phyloP scores from a whole-genome alignment of 2,329 filamentous ascomycete genomes.

The Stemphylium beticola region DNA sequence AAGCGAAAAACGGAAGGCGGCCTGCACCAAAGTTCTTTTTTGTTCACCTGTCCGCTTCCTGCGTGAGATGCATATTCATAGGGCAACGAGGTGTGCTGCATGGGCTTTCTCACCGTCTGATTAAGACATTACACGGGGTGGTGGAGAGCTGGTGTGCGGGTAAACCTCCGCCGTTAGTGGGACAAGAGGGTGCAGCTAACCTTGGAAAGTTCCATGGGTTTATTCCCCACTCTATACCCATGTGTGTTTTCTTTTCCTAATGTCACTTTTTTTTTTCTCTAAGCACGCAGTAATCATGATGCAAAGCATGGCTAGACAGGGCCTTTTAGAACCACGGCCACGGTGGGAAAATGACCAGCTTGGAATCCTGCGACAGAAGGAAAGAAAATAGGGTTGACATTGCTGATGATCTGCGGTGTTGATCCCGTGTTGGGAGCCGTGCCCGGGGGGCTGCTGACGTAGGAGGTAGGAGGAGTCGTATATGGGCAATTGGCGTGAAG shows the following conservation, averaged over 20 bases:
- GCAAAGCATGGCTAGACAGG: too few species aligned
- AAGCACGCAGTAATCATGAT: too few species aligned
- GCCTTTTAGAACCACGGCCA: too few species aligned
- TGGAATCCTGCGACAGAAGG: not conserved
- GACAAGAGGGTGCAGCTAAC: slow-evolving; percentile 8
- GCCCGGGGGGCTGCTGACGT: not conserved
- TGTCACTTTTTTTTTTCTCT: not conserved
- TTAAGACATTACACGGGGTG: slow-evolving; percentile 7
- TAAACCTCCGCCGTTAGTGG: slow-evolving; percentile 11
- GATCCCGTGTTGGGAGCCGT: not conserved
- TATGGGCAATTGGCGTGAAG: not conserved
- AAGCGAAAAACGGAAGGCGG: not conserved
- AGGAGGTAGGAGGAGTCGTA: not conserved
- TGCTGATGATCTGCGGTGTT: not conserved
- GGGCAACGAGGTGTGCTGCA: too few species aligned
- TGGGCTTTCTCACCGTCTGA: slow-evolving; percentile 34
- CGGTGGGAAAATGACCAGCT: not conserved
- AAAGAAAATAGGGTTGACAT: not conserved
- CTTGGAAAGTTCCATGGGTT: too few species aligned
- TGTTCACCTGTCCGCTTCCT: too few species aligned
- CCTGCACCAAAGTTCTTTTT: not conserved
- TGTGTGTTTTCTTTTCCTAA: not conserved
- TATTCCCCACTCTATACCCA: not conserved
- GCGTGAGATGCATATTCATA: too few species aligned
- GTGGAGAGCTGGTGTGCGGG: slow-evolving; percentile 12